Evolutionary conservation across 805 yeast species (phyloP).

Genomic region (Metschnikowia reukaufii): DNA sequence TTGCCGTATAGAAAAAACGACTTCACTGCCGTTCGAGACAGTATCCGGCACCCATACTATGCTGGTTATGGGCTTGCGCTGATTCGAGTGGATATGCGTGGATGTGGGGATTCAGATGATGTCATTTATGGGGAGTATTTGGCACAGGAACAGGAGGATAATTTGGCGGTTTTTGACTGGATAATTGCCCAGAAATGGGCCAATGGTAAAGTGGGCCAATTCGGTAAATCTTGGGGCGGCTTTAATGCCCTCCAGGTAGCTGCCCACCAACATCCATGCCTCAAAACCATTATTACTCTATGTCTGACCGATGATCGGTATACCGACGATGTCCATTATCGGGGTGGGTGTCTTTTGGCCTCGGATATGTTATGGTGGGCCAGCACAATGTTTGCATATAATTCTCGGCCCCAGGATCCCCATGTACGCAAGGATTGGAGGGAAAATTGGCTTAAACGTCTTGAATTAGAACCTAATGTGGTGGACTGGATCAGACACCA

Average conservation of each 20-base stretch:
- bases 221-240: slow-evolving; percentile 10
- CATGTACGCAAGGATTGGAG: slow-evolving; percentile 3
- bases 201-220: slow-evolving; percentile 6
- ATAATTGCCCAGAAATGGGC: slow-evolving; percentile 3
- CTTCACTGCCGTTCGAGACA: slow-evolving; percentile 45
- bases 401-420: slow-evolving; percentile 8
- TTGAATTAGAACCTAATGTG: slow-evolving; percentile 1
- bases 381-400: slow-evolving; percentile 9
- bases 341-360: slow-evolving; percentile 8
- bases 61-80: slow-evolving; percentile 49
- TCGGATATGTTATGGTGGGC: slow-evolving; percentile 12
- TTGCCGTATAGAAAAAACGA: slow-evolving; percentile 48
- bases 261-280: slow-evolving; percentile 6
- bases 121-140: slow-evolving; percentile 43
- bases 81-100: slow-evolving; percentile 48
- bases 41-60: slow-evolving; percentile 46
- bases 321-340: slow-evolving; percentile 7
- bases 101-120: slow-evolving; percentile 45
- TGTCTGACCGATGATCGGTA: slow-evolving; percentile 10
- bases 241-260: slow-evolving; percentile 9
- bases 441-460: slow-evolving; percentile 4
- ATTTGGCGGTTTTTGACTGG: slow-evolving; percentile 8
- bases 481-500: slow-evolving; percentile 7
- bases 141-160: slow-evolving; percentile 35
- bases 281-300: slow-evolving; percentile 5